Percentiles rank a stretch among this genome's conserved stretches.
Evolutionary conservation across 208 protist genomes (phyloP).

Genomic region (Naegleria fowleri): DNA sequence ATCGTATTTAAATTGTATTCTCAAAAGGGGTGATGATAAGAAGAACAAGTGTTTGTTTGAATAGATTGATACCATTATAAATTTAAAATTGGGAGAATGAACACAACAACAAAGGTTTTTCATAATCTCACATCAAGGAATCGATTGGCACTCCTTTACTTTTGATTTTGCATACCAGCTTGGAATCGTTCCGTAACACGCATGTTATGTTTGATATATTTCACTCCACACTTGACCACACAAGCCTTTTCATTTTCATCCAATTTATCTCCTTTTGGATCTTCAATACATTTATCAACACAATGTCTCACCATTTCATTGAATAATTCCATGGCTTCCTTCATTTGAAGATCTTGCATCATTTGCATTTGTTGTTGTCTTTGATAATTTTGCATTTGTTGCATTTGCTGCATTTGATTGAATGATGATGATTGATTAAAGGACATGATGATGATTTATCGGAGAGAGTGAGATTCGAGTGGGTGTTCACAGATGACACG

Average conservation of each 20-base stretch:
- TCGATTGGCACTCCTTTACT: background rate
- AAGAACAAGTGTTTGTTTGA: too few species aligned
- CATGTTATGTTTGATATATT: constrained; percentile 11
- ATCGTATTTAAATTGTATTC: too few species aligned
- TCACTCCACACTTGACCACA: background rate
- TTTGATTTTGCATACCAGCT: background rate
- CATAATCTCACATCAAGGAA: too few species aligned
- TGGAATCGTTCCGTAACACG: background rate
- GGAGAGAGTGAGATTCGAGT: background rate
- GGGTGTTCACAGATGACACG: too few species aligned
- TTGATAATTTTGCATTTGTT: background rate
- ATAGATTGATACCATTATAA: too few species aligned
- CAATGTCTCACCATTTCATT: background rate
- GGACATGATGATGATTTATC: too few species aligned
- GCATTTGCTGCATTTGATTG: background rate
- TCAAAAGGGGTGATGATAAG: too few species aligned
- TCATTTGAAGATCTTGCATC: constrained; percentile 1
- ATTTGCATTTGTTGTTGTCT: constrained; percentile 5
- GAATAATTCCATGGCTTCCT: background rate
- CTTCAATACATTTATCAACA: constrained; percentile 15
- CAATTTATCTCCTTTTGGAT: constrained; percentile 9
- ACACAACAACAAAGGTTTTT: too few species aligned
- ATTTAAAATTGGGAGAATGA: too few species aligned
- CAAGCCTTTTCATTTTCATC: background rate
- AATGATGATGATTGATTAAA: background rate